Evolutionary conservation across 2,329 filamentous ascomycete species (phyloP).

Genomic region (Pyrenophora teres): DNA sequence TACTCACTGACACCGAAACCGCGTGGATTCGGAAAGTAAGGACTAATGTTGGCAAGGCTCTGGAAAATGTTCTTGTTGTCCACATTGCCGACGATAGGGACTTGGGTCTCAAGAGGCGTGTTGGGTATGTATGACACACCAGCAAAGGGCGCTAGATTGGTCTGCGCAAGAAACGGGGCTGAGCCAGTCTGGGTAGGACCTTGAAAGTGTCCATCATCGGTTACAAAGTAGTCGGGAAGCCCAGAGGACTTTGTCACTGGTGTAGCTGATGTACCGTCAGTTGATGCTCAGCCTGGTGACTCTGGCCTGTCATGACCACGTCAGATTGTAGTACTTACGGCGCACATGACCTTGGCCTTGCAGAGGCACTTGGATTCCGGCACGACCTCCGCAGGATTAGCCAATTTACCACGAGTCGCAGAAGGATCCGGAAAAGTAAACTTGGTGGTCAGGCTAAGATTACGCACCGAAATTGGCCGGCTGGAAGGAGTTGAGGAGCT

Average conservation of each 20-base stretch:
- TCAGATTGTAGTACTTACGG: slow-evolving; percentile 24
- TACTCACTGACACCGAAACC: slow-evolving; percentile 78
- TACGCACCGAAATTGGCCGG: slow-evolving; percentile 24
- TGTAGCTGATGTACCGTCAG: slow-evolving; percentile 22
- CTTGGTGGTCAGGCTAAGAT: not conserved
- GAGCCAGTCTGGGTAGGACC: slow-evolving; percentile 73
- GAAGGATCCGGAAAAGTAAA: not conserved
- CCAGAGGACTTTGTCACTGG: slow-evolving; percentile 26
- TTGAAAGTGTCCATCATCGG: slow-evolving; percentile 37
- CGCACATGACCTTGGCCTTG: slow-evolving; percentile 19
- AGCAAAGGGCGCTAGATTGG: slow-evolving; percentile 66
- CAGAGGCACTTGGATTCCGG: slow-evolving; percentile 22
- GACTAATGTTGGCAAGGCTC: slow-evolving; percentile 70
- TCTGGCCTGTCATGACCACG: too few relatives aligned
- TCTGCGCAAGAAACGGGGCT: slow-evolving; percentile 73
- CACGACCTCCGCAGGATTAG: slow-evolving; percentile 10
- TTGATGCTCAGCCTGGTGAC: slow-evolving; percentile 1
- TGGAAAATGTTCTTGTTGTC: slow-evolving; percentile 70
- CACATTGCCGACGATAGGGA: slow-evolving; percentile 65
- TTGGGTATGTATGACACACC: slow-evolving; percentile 69
- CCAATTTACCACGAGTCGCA: not conserved
- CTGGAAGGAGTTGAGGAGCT: slow-evolving; percentile 28
- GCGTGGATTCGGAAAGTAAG: slow-evolving; percentile 68
- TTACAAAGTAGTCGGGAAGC: slow-evolving; percentile 42
- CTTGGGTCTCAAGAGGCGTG: slow-evolving; percentile 70